Evolutionary conservation across 441 rosid species (phyloP), one percentile per base, ranked within the genome.

Genomic region (Kokia cookei): DNA sequence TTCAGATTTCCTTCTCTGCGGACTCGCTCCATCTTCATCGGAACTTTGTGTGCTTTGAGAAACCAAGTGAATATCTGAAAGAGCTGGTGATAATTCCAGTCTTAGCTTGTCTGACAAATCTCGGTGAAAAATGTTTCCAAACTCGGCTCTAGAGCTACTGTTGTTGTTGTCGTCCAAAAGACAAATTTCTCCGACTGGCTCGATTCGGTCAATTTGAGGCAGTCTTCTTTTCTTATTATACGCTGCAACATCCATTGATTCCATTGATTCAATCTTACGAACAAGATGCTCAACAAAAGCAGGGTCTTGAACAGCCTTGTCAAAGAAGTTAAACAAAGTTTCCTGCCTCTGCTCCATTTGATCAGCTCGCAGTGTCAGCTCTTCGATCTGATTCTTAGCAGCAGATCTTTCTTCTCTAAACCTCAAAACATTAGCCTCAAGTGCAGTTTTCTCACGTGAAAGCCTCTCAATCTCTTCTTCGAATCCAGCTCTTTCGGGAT

Each of bases 11-110:
- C 79, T 85, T 78, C 81, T 80, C 37, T 71, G 86, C 12, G 92
- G 86, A 79, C 88, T 88, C 17, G 54, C 83, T 64, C 90, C 86
- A 71, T 86, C 90, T 76, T 94, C 97, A 61, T 83, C 79, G 42
- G 98, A 94, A 79, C 99, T 91, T 82, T 90, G 96, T 4, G 89
- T 88, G 76, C 96, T 91, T 53, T 76, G 82, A 48, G 99, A 94
- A 78, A 89, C 84, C 87, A 93, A 78, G 84, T 94, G 90, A 76
- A 94, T 85, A 82, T 94, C 98, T 37, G 97, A 94, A 77, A 89
- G 88, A 3, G 94, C 85, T 24, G 98, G 97, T 43, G 97, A 88
- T 43, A 93, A 86, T 78, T 91, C 98, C 69, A 94, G 84, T 42
- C 92, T 84, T 77, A 93, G 77, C 86, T 86, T 91, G 82, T 82